Base-by-base conservation (phyloP, 345 rosid genomes). In the Ceriops decandra region DNA sequence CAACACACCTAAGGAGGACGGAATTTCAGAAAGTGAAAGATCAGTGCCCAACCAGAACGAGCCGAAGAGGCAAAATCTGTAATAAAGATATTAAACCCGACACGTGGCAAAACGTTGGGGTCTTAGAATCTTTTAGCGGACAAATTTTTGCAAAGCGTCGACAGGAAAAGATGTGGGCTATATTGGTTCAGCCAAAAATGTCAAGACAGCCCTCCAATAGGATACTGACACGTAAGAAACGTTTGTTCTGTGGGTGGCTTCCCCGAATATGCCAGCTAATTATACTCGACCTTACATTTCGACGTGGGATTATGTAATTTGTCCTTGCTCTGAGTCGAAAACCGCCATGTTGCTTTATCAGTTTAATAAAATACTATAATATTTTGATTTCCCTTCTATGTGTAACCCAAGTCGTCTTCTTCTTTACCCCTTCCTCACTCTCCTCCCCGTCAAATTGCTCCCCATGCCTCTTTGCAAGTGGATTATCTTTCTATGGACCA, bases 41-140 rank as follows among this genome's bases (percentile, higher is more conserved):
- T 2, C 49, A 11, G 17, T 0, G 60, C 16, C 76, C 76, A 67
- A 70, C 70, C 0, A 35, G 26, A 31, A 8, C 17, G 69, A 67
- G 33, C 6, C 75, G 58, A 64, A 5, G 5, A 32, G 31, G 66
- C 31, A 56, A 2, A 21, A 6, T 4, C 28, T 32, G 1, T 28
- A 5, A 46, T 2, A 5, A 16, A 47, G 60, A 13, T 2, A 1
- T 27, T 20, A 0, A 1, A 7, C 8, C 42, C 2, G 56, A 71
- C 52, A 69, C 75, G 68, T 73, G 73, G 71, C 30, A 13, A 36
- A 56, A 57, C 0, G 7, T 11, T 5, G 4, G 38, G 65, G 64
- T 24, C 65, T 71, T 6, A 64, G 74, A 74, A 64, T 71, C 69
- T 71, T 68, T 70, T 38, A 15, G 15, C 31, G 61, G 78, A 42